Evolutionary conservation across 805 yeast species (phyloP), one percentile per base, ranked within the genome.

Genomic region (Nakazawaea ernobii): DNA sequence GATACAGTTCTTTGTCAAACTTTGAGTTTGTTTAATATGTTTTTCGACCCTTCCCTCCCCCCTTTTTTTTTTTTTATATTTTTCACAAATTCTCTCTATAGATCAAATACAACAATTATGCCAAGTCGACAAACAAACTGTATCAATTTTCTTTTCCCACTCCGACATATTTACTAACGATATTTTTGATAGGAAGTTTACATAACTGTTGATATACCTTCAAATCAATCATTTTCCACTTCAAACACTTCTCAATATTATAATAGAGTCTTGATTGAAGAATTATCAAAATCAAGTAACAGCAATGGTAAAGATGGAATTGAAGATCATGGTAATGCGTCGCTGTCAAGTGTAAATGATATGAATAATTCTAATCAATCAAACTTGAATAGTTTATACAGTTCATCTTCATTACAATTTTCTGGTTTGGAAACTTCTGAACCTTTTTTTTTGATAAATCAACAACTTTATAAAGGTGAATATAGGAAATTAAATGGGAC

Each of bases 401-500:
- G 11, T 17, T 29, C 39, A 17, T 44, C 48, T 13, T n/a, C 42
- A n/a, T 53, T 84, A 24, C 80, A 79, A 51, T 59, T 75, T 11
- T 71, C 84, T 14, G 86, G 84, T 0, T 58, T 84, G 26, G 77
- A 80, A 17, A 66, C 73, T 10, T 69, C 71, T 17, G 64, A 65
- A 30, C 90, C 91, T 5, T 58, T 82, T 17, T 70, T 82, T 39
- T 79, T 76, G 55, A 66, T 80, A 11, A 83, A 84, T 36, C 73
- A 75, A 44, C 70, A 74, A 35, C 63, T 87, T 4, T 88, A 80
- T 60, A 79, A 80, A 61, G 94, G 95, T 1, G 67, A 71, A 20
- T 91, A 97, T 97, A 71, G 74, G 38, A 76, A 76, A 46, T 63
- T 88, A 2, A 82, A 87, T 1, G 98, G 98, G 0, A 85, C 95